Base-by-base conservation (phyloP, 2,329 filamentous ascomycete species). In the Fusarium kyushuense region DNA sequence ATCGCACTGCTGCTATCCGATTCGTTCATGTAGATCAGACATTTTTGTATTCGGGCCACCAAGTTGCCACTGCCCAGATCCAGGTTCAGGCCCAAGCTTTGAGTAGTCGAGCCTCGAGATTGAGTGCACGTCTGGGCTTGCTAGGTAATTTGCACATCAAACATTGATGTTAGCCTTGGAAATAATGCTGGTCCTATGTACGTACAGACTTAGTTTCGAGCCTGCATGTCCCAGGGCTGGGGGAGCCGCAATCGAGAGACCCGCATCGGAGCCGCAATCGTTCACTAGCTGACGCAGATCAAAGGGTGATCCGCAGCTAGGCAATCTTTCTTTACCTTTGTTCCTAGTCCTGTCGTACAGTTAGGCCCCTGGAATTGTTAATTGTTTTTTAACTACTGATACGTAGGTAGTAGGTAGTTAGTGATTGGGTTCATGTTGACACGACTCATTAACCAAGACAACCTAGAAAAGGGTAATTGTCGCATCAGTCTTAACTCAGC, bases 181-280 rank as follows among this genome's bases (percentile, higher is more conserved):
- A 55, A 47, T 57, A 40, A 33, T 25, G 7, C 10, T 16, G 23
- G 40, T 54, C 46, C 32, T 47, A 38, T 19, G 19, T 38, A 19
- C 12, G 35, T 33, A n/a, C 29, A 47, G 30, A 49, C 33, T 52
- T 64, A 64, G 59, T 32, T 55, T 48, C 46, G 48, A 67, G 63
- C 58, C 63, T 63, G n/a, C 41, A 36, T 45, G 71, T 58, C 62
- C 70, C 32, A 40, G 47, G 32, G 33, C 33, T 63, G 72, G 68
- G 72, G 72, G 72, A 74, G 67, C 72, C 72, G 72, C 72, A 74
- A 49, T 40, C 16, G 5, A 17, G 6, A 23, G 67, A 49, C 69
- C 72, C 72, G 74, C 72, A 46, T 74, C 72, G 72, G 72, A 74
- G 61, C 72, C 72, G 72, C 72, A 74, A 69, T 69, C 62, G 57